These are phyloP conservation scores for Panaeolus cyanescens DNA, from an alignment of 768 basidiomycete genomes.

Conservation along the genomic window DNA sequence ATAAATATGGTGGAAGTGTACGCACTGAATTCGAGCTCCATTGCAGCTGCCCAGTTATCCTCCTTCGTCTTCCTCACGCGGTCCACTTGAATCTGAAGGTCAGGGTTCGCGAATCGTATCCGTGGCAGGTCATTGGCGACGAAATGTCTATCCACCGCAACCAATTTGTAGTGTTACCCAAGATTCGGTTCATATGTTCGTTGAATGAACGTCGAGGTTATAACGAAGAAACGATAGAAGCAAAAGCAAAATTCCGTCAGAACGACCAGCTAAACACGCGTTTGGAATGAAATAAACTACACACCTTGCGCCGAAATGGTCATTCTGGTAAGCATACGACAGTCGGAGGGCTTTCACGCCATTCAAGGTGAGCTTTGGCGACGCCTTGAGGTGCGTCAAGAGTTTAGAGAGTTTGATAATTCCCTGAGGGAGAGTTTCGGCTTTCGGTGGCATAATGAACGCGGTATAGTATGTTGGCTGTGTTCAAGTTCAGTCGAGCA, in stretches of 20 bases:
- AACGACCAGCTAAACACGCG: neutral
- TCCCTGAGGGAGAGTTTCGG: constrained; percentile 21
- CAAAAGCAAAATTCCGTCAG: neutral
- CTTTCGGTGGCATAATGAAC: constrained; percentile 17
- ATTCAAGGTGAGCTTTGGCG: constrained; percentile 50
- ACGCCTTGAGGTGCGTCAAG: constrained; percentile 48
- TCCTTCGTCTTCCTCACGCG: constrained; percentile 52
- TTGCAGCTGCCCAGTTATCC: constrained; percentile 62
- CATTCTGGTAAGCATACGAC: constrained; percentile 60
- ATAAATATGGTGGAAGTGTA: constrained; percentile 10
- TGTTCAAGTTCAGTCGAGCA: no score
- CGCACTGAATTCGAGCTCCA: constrained; percentile 67
- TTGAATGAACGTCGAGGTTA: neutral
- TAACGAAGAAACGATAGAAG: neutral
- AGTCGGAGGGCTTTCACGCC: constrained; percentile 55
- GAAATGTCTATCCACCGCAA: constrained; percentile 58
- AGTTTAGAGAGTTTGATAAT: constrained; percentile 46
- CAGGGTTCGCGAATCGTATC: constrained; percentile 77
- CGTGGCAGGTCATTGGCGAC: constrained; percentile 77
- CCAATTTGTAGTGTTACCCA: neutral
- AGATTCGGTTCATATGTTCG: neutral
- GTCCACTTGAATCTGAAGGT: constrained; percentile 59
- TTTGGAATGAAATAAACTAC: constrained; percentile 17
- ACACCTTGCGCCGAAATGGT: constrained; percentile 77
- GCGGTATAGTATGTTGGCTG: no score